Percentiles rank a stretch among this genome's conserved stretches.
Evolutionary conservation across 208 protist genomes (phyloP).

Genomic region (Spongospora subterranea): DNA sequence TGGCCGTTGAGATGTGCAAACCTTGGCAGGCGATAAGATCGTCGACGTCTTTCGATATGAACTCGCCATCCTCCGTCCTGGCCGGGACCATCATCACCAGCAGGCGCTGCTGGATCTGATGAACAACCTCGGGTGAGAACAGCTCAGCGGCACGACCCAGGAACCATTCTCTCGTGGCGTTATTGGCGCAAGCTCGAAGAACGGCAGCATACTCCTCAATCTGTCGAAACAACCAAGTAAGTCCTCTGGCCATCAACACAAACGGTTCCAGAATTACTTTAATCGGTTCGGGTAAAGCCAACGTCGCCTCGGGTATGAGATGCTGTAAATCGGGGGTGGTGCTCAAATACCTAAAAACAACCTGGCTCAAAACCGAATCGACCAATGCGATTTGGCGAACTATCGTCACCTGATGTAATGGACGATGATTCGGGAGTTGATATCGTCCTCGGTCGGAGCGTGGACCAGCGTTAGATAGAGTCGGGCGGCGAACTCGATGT

Average conservation of each 20-base stretch:
- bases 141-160: neutral
- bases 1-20: neutral
- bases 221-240: neutral
- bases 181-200: neutral
- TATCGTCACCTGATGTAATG: neutral
- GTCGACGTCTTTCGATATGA: neutral
- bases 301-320: neutral
- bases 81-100: neutral
- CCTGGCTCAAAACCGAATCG: neutral
- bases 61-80: neutral
- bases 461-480: neutral
- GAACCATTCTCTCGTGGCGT: neutral
- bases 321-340: conserved; percentile 17
- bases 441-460: neutral
- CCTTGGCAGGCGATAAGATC: conserved; percentile 9
- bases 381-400: neutral
- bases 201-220: conserved; percentile 42
- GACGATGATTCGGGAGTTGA: conserved; percentile 38
- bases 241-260: neutral
- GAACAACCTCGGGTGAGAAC: conserved; percentile 7
- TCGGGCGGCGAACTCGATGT: conserved; percentile 38
- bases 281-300: neutral
- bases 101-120: neutral
- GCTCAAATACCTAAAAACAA: conserved; percentile 5
- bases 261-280: no score